Conservation (phyloP, 352 stramenopile genomes). For the Thalassiosira hispida region DNA sequence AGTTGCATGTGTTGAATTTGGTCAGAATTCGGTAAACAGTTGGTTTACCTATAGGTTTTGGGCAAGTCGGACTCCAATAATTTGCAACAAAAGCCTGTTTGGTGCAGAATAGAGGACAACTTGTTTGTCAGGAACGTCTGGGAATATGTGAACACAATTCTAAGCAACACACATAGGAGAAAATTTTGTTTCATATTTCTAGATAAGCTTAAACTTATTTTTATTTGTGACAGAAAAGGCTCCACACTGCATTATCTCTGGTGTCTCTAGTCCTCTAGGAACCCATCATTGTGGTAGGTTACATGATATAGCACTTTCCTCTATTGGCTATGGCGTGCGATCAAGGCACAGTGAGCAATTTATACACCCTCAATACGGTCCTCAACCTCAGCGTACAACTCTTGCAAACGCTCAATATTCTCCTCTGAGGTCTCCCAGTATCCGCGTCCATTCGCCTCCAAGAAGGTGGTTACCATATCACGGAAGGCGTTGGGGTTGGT, state of each 20-base stretch:
- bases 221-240: slow-evolving; percentile 17
- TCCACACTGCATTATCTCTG: slow-evolving; percentile 29
- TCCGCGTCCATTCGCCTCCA: slow-evolving; percentile 88
- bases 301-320: slow-evolving; percentile 37
- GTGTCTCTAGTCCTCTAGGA: slow-evolving; percentile 47
- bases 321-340: not conserved
- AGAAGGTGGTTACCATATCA: slow-evolving; percentile 90
- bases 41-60: too few relatives aligned
- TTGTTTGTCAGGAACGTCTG: too few relatives aligned
- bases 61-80: too few relatives aligned
- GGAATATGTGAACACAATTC: too few relatives aligned
- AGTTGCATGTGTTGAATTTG: too few relatives aligned
- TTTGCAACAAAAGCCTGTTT: too few relatives aligned
- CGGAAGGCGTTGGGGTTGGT: slow-evolving; percentile 90
- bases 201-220: slow-evolving; percentile 14
- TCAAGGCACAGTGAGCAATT: slow-evolving; percentile 33
- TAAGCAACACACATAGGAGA: too few relatives aligned
- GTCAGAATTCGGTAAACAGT: too few relatives aligned
- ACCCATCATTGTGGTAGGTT: slow-evolving; percentile 26
- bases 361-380: slow-evolving; percentile 89
- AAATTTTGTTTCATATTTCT: too few relatives aligned
- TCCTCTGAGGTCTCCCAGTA: slow-evolving; percentile 90
- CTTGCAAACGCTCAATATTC: slow-evolving; percentile 88
- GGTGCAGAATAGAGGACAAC: too few relatives aligned
- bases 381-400: slow-evolving; percentile 89